Base-by-base conservation (phyloP, 2,329 filamentous ascomycete species). In the Pyrenophora graminea region DNA sequence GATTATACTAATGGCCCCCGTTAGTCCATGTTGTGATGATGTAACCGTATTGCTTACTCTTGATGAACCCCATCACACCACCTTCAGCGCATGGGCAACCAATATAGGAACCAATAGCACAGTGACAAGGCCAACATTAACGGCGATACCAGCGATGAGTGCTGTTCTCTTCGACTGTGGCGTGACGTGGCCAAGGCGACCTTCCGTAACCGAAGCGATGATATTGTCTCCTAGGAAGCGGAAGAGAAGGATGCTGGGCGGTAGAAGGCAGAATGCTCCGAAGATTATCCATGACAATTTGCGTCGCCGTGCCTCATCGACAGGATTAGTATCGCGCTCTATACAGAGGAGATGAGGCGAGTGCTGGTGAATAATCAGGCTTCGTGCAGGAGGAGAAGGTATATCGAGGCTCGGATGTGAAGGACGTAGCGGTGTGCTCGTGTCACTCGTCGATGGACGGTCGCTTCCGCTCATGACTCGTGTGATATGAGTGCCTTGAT, bases 191-290 rank as follows among this genome's bases (percentile, higher is more conserved):
- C 62, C 58, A 18, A 74, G 55, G 3, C 61, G 57, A 10, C 72
- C 72, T 5, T 68, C 55, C 0, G 72, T 71, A 12, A 66, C 36
- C 2, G 55, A 65, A 9, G 54, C 51, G 9, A 75, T 70, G 38
- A 71, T 46, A 2, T 48, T 44, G 50, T 75, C 73, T 31, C 69
- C 65, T 18, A 59, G 55, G 21, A 62, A 63, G n/a, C 72, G 70
- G 48, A 66, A 73, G 19, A 75, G 61, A 23, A 74, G 58, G 23
- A 74, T 67, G 10, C 67, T 57, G 6, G 72, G 68, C 4, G 73
- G 73, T 12, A 75, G 55, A 1, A 74, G 18, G 40, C 66, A 69
- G 48, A 71, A 74, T 1, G 59, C 45, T 1, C 56, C 62, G 30
- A 74, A 66, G 37, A 74, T 66, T 21, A 62, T 40, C 66, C 69